Evolutionary conservation across 2,329 filamentous ascomycete species (phyloP), one percentile per base, ranked within the genome.

Genomic region (Talaromyces sp.): DNA sequence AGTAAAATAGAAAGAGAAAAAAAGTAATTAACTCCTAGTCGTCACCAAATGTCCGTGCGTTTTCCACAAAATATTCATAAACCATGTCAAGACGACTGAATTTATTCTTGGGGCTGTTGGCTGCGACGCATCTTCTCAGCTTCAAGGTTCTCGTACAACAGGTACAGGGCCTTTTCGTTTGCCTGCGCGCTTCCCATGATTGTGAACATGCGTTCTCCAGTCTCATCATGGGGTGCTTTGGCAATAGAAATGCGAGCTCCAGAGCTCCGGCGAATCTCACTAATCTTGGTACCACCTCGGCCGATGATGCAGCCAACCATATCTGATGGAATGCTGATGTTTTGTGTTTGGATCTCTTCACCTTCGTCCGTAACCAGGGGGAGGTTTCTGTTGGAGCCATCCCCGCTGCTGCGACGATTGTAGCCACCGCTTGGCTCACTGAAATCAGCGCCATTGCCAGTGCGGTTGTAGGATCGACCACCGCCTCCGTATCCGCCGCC

Each of bases 301-400:
- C 95, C 95, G 74, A 99, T 99, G 80, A 99, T 99, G 80, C 95
- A 99, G 68, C 95, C 95, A 75, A 99, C 95, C 95, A 99, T 99
- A 81, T 99, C 95, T 54, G 95, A 93, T 27, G 95, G 95, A 71
- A 99, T 99, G 82, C 92, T 97, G 79, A 99, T 99, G 80, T 99
- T 99, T 74, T 99, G 95, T 1, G 95, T 99, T 77, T 97, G 93
- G 63, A 98, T 90, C 77, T 64, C 93, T 75, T 98, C 95, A 64
- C 95, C 95, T 66, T 98, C 96, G 78, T 98, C 93, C 64, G 95
- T 93, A 71, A 96, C 90, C 51, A 91, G 91, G 24, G 91, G 92
- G 50, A 90, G 91, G 59, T 90, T 90, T 64, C 92, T 90, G 67
- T 84, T 84, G 64, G 86, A 87, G 64, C 89, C 87, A 73, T 97